phyloP scores from a whole-genome alignment of 2,329 filamentous ascomycete genomes.

The Davidsoniella virescens region DNA sequence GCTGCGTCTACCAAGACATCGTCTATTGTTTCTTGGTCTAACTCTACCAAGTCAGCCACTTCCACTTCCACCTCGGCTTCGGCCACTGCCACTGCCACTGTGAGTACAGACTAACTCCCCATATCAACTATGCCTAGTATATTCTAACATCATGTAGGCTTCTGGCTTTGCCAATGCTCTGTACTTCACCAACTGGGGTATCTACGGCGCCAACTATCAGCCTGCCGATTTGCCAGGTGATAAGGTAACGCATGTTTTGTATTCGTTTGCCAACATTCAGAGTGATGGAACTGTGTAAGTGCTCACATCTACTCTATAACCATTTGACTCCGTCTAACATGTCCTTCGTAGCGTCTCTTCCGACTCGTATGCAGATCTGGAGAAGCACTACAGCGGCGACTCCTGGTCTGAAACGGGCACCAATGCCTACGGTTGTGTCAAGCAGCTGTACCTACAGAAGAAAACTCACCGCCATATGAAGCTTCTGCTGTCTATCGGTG shows the following conservation, averaged over 20 bases:
- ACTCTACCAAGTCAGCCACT: background rate
- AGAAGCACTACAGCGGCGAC: conserved; percentile 55
- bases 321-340: conserved; percentile 8
- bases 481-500: conserved; percentile 64
- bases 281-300: conserved; percentile 17
- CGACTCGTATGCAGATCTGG: conserved; percentile 44
- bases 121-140: background rate
- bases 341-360: conserved; percentile 30
- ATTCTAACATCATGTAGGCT: background rate
- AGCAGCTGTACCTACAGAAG: conserved; percentile 63
- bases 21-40: background rate
- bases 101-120: background rate
- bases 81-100: background rate
- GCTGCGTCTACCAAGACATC: background rate
- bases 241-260: conserved; percentile 58
- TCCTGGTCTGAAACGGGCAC: conserved; percentile 37
- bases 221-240: conserved; percentile 50
- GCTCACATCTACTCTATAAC: conserved; percentile 3
- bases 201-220: conserved; percentile 58
- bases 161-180: conserved; percentile 23
- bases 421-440: conserved; percentile 63
- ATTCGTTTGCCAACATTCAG: conserved; percentile 20
- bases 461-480: conserved; percentile 62
- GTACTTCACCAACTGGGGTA: conserved; percentile 42
- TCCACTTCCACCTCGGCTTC: background rate